These are phyloP conservation scores for Rhizophora apiculata DNA, from an alignment of 345 rosid species.

Conservation along the genomic window DNA sequence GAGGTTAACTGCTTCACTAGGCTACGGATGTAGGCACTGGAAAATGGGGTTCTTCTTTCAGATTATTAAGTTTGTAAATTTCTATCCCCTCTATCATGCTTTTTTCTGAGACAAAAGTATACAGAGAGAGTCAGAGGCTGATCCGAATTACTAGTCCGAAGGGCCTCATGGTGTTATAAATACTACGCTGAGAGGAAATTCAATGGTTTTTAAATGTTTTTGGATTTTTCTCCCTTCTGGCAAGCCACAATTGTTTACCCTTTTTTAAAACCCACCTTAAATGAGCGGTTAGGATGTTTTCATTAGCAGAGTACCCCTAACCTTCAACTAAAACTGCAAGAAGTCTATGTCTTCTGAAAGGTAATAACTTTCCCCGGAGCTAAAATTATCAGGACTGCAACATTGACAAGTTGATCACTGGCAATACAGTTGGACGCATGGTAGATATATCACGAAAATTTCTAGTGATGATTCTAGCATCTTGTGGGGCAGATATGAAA, in stretches of 20 bases:
- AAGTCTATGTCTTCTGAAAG: background rate
- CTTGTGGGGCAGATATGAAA: too few species aligned
- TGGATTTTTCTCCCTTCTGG: slow-evolving; percentile 53
- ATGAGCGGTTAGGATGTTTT: slow-evolving; percentile 32
- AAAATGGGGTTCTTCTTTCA: slow-evolving; percentile 48
- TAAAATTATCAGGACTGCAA: too few species aligned
- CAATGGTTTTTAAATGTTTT: slow-evolving; percentile 39
- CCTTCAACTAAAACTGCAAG: background rate
- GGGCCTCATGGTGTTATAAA: slow-evolving; percentile 52
- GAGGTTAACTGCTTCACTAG: slow-evolving; percentile 71
- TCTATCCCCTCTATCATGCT: slow-evolving; percentile 27
- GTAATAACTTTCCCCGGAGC: background rate
- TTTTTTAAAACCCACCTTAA: slow-evolving; percentile 31
- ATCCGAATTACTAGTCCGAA: slow-evolving; percentile 32
- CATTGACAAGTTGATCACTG: too few species aligned
- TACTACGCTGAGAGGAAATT: slow-evolving; percentile 39
- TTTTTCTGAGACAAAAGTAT: slow-evolving; percentile 45
- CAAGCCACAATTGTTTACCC: slow-evolving; percentile 37
- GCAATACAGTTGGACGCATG: too few species aligned
- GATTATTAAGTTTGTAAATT: slow-evolving; percentile 29
- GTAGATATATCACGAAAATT: too few species aligned
- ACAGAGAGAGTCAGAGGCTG: slow-evolving; percentile 47
- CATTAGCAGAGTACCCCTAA: slow-evolving; percentile 25
- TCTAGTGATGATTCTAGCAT: too few species aligned
- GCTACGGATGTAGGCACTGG: slow-evolving; percentile 69